These are phyloP conservation scores for Acorus calamus DNA, from an alignment of 106 monocot genomes.

Conservation along the genomic window DNA sequence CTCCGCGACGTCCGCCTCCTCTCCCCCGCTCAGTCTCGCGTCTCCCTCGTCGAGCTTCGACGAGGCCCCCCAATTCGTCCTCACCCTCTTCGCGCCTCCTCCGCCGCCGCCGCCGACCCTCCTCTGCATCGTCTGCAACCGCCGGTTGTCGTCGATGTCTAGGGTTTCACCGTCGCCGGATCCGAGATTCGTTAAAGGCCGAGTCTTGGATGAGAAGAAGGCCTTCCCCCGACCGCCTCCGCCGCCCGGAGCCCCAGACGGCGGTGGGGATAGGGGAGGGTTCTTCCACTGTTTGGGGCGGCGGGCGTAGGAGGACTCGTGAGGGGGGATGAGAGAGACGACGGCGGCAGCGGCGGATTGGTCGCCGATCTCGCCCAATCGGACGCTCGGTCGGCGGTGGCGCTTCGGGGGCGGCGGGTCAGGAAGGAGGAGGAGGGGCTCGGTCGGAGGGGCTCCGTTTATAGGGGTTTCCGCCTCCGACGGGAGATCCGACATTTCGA, in stretches of 20 bases:
- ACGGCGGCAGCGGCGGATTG: slow-evolving; percentile 6
- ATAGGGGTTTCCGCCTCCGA: neutral
- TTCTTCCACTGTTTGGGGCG: slow-evolving; percentile 14
- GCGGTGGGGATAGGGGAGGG: neutral
- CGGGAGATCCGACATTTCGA: neutral
- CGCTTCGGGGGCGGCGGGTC: slow-evolving; percentile 28
- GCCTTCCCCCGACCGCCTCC: too few species aligned
- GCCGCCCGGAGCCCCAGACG: too few species aligned
- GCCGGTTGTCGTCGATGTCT: neutral
- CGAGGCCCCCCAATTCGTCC: slow-evolving; percentile 12
- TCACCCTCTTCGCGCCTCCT: neutral
- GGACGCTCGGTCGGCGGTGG: slow-evolving; percentile 79
- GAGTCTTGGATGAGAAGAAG: too few species aligned
- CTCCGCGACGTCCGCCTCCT: slow-evolving; percentile 2
- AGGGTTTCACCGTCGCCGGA: too few species aligned
- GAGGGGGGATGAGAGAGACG: neutral
- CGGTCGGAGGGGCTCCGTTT: neutral
- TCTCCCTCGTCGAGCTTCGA: slow-evolving; percentile 18
- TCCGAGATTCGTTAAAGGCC: too few species aligned
- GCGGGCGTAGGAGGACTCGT: slow-evolving; percentile 7
- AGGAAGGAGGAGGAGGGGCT: neutral
- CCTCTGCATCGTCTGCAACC: neutral
- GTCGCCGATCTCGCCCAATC: slow-evolving; percentile 66
- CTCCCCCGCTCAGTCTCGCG: neutral
- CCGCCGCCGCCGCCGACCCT: too few species aligned